These are phyloP conservation scores for Magnolia sinica DNA, from an alignment of 164 flowering plant species.

Conservation along the genomic window DNA sequence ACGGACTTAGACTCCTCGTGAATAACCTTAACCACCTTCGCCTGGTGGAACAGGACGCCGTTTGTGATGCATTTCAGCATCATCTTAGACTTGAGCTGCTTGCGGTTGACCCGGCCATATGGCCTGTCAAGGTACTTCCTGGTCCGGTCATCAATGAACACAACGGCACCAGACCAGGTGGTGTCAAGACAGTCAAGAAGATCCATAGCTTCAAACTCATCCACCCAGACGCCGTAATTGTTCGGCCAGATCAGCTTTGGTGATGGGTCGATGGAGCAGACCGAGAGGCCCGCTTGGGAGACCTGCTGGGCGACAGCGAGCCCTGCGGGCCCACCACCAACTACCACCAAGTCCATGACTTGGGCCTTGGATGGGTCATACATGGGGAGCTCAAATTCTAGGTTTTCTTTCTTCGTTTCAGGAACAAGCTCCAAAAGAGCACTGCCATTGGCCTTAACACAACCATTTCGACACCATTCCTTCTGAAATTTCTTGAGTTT, in stretches of 20 bases:
- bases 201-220: conserved; percentile 94
- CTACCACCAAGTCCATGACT: conserved; percentile 79
- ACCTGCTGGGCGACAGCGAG: conserved; percentile 92
- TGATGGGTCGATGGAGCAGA: conserved; percentile 80
- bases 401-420: conserved; percentile 74
- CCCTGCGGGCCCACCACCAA: conserved; percentile 96
- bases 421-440: conserved; percentile 87
- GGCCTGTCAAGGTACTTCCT: conserved; percentile 67
- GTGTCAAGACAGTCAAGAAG: conserved; percentile 91
- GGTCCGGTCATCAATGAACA: conserved; percentile 48
- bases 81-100: conserved; percentile 83
- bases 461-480: conserved; percentile 26
- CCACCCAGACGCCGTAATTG: conserved; percentile 97
- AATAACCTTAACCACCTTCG: conserved; percentile 73
- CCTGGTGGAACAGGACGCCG: conserved; percentile 90
- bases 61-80: conserved; percentile 75
- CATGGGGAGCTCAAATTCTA: conserved; percentile 81
- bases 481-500: conserved; percentile 27
- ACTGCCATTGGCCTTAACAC: conserved; percentile 42
- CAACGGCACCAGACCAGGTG: conserved; percentile 88
- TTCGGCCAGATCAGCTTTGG: conserved; percentile 89
- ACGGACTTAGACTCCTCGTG: conserved; percentile 76
- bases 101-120: conserved; percentile 83
- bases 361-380: conserved; percentile 65
- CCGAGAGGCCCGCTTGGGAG: conserved; percentile 82